These are phyloP conservation scores for Harringtonia lauricola DNA, from an alignment of 2,329 filamentous ascomycete genomes.

Conservation along the genomic window DNA sequence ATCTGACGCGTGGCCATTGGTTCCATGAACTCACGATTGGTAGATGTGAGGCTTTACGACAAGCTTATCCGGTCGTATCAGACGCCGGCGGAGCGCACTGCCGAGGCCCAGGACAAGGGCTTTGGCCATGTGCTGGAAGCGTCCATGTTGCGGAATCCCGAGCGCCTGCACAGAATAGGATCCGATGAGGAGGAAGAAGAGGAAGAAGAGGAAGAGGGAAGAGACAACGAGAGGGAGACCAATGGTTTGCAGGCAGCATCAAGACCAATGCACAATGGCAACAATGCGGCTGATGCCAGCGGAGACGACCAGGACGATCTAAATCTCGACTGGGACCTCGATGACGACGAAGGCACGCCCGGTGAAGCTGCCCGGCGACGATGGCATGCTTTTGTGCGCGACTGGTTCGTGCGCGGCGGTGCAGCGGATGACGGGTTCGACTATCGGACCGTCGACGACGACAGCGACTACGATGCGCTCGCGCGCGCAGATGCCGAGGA, in stretches of 20 bases:
- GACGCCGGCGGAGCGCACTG: slow-evolving; percentile 59
- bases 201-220: not conserved
- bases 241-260: not conserved
- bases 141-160: slow-evolving; percentile 44
- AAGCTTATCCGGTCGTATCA: slow-evolving; percentile 68
- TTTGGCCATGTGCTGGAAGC: slow-evolving; percentile 71
- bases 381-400: slow-evolving; percentile 63
- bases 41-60: slow-evolving; percentile 74
- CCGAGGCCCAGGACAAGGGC: slow-evolving; percentile 61
- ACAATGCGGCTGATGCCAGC: no score
- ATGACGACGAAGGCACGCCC: slow-evolving; percentile 19
- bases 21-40: not conserved
- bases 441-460: slow-evolving; percentile 58
- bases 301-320: not conserved
- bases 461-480: slow-evolving; percentile 58
- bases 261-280: not conserved
- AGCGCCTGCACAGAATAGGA: slow-evolving; percentile 1
- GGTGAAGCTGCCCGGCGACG: slow-evolving; percentile 56
- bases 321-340: slow-evolving; percentile 22
- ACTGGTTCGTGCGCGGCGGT: slow-evolving; percentile 62
- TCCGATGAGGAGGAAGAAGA: slow-evolving; percentile 8
- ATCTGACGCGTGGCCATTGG: not conserved
- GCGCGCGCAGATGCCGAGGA: slow-evolving; percentile 56
- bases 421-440: slow-evolving; percentile 62
- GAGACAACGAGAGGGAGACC: not conserved